Evolutionary conservation across 306 rosid genomes (phyloP), one percentile per base, ranked within the genome.

Genomic region (Myrica gale): DNA sequence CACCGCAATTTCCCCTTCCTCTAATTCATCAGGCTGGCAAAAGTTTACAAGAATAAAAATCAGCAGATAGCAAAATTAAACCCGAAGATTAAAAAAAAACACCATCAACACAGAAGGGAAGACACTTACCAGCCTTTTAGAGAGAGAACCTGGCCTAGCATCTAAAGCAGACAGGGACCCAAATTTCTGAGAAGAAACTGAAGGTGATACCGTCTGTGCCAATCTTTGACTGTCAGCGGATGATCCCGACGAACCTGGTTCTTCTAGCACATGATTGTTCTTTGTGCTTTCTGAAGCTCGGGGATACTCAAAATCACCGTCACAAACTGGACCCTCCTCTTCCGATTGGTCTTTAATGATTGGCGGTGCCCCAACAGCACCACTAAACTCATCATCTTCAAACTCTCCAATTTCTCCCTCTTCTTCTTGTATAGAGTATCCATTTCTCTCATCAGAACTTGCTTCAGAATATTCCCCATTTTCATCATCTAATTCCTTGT

Each of bases 1-100:
- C 51, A 78, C 84, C 9, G 93, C 97, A 80, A 95, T 95, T 87
- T 95, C 98, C 84, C 98, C 97, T 83, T 95, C 98, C 84, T 95
- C 97, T 74, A 95, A 75, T 50, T 92, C 98, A 80, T 92, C 96
- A 58, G 87, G 77, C 98, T 95, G 90, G 73, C 73, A 89, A 89
- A 79, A 39, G 56, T 71, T 52, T 77, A 76, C 50, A 55, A 85
- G 69, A 78, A 26, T 20, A 75, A 74, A 75, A 81, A 74, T 61
- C 73, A 85, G 83, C 77, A 80, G 17, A 83, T 42, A 45, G 68
- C 69, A 77, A 73, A 66, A 76, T 47, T 60, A 85, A 77, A 42
- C 48, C 69, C 12, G 26, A 21, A 15, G 68, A 63, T 71, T 32
- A 32, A 32, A 32, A 32, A 32, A 81, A 44, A 56, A 79, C 73